Percentiles rank a stretch among this genome's conserved stretches.
phyloP scores from a whole-genome alignment of 2,329 filamentous ascomycete species.

The Tolypocladium guangdongense region DNA sequence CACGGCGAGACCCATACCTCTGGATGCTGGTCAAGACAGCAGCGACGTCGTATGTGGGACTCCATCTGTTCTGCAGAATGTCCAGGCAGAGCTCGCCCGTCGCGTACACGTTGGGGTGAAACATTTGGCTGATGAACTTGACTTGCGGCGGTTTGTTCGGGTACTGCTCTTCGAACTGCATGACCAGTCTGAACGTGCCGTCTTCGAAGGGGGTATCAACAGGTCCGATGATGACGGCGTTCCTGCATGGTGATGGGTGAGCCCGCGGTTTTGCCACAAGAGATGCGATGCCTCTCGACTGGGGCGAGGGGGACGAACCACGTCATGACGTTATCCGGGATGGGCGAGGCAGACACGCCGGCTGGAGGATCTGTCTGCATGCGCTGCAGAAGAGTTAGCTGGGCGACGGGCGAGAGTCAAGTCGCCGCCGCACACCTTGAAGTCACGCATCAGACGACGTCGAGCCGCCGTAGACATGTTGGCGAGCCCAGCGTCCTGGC shows the following conservation, averaged over 20 bases:
- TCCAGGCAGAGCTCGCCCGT: slow-evolving; percentile 94
- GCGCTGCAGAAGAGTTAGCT: slow-evolving; percentile 44
- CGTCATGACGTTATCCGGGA: slow-evolving; percentile 95
- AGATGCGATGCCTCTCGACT: neutral
- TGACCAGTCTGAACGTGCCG: slow-evolving; percentile 91
- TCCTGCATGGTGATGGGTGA: slow-evolving; percentile 46
- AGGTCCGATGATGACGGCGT: slow-evolving; percentile 94
- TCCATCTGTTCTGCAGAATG: slow-evolving; percentile 97
- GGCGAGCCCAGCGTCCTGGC: slow-evolving; percentile 2
- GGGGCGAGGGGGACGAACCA: slow-evolving; percentile 47
- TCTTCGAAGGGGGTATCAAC: slow-evolving; percentile 97
- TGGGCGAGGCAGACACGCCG: slow-evolving; percentile 89
- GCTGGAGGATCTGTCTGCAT: slow-evolving; percentile 99
- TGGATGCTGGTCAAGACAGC: slow-evolving; percentile 96
- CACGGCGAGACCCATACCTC: slow-evolving; percentile 46
- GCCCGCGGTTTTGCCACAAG: neutral
- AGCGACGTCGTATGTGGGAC: slow-evolving; percentile 95
- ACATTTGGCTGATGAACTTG: slow-evolving; percentile 99
- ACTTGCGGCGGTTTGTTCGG: slow-evolving; percentile 96
- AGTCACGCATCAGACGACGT: slow-evolving; percentile 96
- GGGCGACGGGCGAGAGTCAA: neutral
- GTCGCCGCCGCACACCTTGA: slow-evolving; percentile 60
- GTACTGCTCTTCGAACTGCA: slow-evolving; percentile 99
- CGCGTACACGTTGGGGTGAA: slow-evolving; percentile 96
- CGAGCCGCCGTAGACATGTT: slow-evolving; percentile 81